These are phyloP conservation scores for Bertia moriformis DNA, from an alignment of 2,329 filamentous ascomycete genomes.

Conservation along the genomic window DNA sequence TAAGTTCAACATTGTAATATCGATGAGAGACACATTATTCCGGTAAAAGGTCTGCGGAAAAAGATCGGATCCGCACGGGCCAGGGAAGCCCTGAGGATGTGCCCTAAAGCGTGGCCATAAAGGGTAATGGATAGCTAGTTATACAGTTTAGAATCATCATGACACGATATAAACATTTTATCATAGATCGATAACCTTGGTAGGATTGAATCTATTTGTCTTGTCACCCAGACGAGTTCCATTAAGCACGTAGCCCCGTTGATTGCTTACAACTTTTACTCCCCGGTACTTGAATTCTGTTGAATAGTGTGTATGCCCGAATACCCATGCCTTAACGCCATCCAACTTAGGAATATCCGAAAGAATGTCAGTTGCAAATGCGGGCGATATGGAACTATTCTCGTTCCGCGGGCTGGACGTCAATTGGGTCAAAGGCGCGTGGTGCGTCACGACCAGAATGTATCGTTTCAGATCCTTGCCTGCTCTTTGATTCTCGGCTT, in stretches of 20 bases:
- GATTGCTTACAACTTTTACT: conserved; percentile 25
- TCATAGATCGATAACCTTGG: background rate
- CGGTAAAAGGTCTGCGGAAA: background rate
- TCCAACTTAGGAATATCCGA: conserved; percentile 12
- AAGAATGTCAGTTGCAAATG: conserved; percentile 36
- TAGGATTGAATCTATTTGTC: background rate
- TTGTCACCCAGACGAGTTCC: conserved; percentile 1
- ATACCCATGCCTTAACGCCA: conserved; percentile 23
- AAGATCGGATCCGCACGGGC: background rate
- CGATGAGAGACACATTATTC: background rate
- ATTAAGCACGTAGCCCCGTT: conserved; percentile 24
- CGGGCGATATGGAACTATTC: conserved; percentile 27
- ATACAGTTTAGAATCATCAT: too few species aligned
- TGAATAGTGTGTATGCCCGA: conserved; percentile 33
- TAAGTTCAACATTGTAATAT: background rate
- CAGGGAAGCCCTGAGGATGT: background rate
- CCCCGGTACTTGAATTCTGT: conserved; percentile 16
- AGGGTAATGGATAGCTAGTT: too few species aligned
- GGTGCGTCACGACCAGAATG: conserved; percentile 38
- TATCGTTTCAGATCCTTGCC: conserved; percentile 5
- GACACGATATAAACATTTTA: background rate
- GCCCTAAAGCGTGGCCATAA: too few species aligned
- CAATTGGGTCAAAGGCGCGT: conserved; percentile 33
- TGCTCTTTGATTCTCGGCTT: conserved; percentile 3
- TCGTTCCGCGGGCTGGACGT: conserved; percentile 32